These are phyloP conservation scores for Leccinum truebloodii DNA, from an alignment of 768 basidiomycete species.

Conservation along the genomic window DNA sequence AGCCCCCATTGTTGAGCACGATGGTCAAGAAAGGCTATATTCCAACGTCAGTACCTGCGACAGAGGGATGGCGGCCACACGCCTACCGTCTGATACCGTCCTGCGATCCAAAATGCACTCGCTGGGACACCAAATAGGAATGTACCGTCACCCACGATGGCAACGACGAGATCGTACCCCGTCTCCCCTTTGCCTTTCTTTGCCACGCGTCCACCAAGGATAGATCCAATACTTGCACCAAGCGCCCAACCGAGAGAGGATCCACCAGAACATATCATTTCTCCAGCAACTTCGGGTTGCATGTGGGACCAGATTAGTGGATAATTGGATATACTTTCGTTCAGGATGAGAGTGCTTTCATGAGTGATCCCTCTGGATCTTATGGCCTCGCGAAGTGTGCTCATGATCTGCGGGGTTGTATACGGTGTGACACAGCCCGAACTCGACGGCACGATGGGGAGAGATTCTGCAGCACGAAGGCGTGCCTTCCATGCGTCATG, in stretches of 20 bases:
- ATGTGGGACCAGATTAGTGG: slow-evolving; percentile 58
- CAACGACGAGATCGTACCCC: slow-evolving; percentile 53
- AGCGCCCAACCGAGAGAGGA: slow-evolving; percentile 70
- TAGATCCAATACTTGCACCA: slow-evolving; percentile 62
- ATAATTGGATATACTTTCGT: slow-evolving; percentile 65
- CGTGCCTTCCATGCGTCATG: slow-evolving; percentile 29
- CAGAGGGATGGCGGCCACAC: too few species aligned
- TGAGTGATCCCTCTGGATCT: slow-evolving; percentile 35
- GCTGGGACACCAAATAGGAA: slow-evolving; percentile 68
- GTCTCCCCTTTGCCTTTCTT: slow-evolving; percentile 22
- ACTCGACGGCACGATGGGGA: slow-evolving; percentile 20
- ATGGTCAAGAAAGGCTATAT: slow-evolving; percentile 68
- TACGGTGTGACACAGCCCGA: slow-evolving; percentile 21
- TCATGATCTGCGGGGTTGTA: slow-evolving; percentile 49
- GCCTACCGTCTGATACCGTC: slow-evolving; percentile 63
- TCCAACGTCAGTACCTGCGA: background rate
- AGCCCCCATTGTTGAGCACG: slow-evolving; percentile 72
- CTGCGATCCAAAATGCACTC: slow-evolving; percentile 73
- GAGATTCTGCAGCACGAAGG: slow-evolving; percentile 37
- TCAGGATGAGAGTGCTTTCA: slow-evolving; percentile 49
- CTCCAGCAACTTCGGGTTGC: slow-evolving; percentile 50
- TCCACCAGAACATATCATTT: slow-evolving; percentile 57
- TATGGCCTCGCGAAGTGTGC: slow-evolving; percentile 46
- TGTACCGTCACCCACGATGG: slow-evolving; percentile 69
- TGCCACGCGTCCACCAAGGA: slow-evolving; percentile 42